Evolutionary conservation across 164 flowering plant genomes (phyloP).

Genomic region (Berberis thunbergii): DNA sequence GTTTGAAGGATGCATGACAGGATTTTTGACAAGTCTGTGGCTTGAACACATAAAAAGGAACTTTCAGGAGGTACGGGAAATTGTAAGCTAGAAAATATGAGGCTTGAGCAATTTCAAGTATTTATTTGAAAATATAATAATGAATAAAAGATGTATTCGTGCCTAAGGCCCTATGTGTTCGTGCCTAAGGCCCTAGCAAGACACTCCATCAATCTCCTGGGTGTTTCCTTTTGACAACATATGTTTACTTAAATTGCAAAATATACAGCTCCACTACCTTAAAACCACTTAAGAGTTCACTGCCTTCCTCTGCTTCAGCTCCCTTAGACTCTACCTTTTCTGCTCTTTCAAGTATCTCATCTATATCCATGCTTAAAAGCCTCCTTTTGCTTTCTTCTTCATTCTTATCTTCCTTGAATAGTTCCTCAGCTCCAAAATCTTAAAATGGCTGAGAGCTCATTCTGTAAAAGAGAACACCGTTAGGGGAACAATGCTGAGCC

Average conservation of each 20-base stretch:
- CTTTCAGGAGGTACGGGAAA: not conserved
- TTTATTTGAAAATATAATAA: too few species aligned
- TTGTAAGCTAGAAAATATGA: not conserved
- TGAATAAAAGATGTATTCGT: too few species aligned
- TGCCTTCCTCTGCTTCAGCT: slow-evolving; percentile 51
- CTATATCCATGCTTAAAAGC: slow-evolving; percentile 88
- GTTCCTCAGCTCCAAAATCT: slow-evolving; percentile 98
- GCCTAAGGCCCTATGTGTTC: too few species aligned
- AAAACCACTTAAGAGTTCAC: slow-evolving; percentile 83
- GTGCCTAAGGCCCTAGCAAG: too few species aligned
- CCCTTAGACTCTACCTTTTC: slow-evolving; percentile 94
- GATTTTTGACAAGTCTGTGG: too few species aligned
- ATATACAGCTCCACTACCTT: slow-evolving; percentile 36
- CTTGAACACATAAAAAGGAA: too few species aligned
- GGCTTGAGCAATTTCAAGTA: too few species aligned
- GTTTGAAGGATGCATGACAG: too few species aligned
- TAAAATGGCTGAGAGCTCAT: slow-evolving; percentile 94
- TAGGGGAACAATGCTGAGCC: not conserved
- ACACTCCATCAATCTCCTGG: too few species aligned
- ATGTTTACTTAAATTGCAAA: too few species aligned
- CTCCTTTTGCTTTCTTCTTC: slow-evolving; percentile 91
- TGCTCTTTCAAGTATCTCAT: slow-evolving; percentile 98
- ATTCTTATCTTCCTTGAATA: slow-evolving; percentile 92
- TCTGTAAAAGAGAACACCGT: slow-evolving; percentile 34
- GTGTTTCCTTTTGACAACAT: too few species aligned